Base-by-base conservation (phyloP, 768 basidiomycete genomes). In the Krasilnikovozyma curviuscula region DNA sequence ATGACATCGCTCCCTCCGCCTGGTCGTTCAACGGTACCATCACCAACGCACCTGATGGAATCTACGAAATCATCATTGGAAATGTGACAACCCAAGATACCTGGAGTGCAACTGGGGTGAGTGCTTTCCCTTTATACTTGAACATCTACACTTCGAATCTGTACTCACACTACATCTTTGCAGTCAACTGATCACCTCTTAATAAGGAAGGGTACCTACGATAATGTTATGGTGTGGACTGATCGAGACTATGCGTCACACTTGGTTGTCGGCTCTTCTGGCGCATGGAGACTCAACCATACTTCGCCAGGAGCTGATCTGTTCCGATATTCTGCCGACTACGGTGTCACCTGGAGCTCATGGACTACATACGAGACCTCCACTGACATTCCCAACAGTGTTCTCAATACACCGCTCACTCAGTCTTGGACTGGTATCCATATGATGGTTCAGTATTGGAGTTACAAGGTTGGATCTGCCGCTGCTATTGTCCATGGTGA, bases 381-480 rank as follows among this genome's bases (percentile, higher is more conserved):
- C n/a, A 78, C 81, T 1, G 70, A 66, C 1, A 72, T 91, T 44
- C 70, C 78, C 49, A 61, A 72, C 7, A 66, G 62, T n/a, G 52
- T 73, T 8, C 80, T 88, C 63, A 57, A 65, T 25, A n/a, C n/a
- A n/a, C n/a, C n/a, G n/a, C n/a, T n/a, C n/a, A n/a, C n/a, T n/a
- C n/a, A n/a, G n/a, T n/a, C n/a, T n/a, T n/a, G n/a, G n/a, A n/a
- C n/a, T n/a, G n/a, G n/a, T n/a, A n/a, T n/a, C 50, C 88, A 93
- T 62, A 71, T 91, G 60, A 77, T 83, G 65, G 73, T 91, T 25
- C 88, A 93, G 69, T 91, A 93, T 65, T 91, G 83, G 80, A 81
- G 78, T 52, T 65, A 72, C 30, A 67, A 74, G 3, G 72, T 76
- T 1, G 59, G 74, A 46, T 79, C 81, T 1, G 66, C 79, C 7